phyloP scores from a whole-genome alignment of 164 flowering plant genomes.

The Chimonanthus salicifolius region DNA sequence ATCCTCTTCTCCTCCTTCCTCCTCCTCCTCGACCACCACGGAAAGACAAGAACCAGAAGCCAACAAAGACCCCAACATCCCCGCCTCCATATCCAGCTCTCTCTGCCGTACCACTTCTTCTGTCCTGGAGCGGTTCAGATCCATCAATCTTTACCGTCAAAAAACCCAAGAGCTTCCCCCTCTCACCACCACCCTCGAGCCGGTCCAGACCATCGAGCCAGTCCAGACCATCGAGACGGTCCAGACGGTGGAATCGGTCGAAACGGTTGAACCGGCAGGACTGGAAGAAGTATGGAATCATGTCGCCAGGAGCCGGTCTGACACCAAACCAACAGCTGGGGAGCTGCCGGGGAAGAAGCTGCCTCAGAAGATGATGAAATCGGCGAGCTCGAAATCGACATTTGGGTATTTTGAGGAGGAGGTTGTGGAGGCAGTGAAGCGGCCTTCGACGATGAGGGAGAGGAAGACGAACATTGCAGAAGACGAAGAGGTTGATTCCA shows the following conservation, averaged over 20 bases:
- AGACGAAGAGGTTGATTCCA: constrained; percentile 46
- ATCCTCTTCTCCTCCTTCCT: constrained; percentile 35
- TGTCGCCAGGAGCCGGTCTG: constrained; percentile 10
- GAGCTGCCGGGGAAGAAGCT: constrained; percentile 14
- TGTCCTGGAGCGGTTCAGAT: constrained; percentile 34
- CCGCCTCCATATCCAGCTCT: constrained; percentile 15
- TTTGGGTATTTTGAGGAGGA: constrained; percentile 16
- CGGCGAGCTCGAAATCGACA: constrained; percentile 22
- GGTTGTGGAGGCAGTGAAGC: constrained; percentile 12
- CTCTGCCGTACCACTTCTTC: constrained; percentile 18
- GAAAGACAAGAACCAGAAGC: neutral
- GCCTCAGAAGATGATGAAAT: constrained; percentile 26
- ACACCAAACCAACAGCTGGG: constrained; percentile 5
- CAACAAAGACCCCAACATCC: neutral
- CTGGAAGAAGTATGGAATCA: neutral
- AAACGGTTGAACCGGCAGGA: neutral
- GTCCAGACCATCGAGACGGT: neutral
- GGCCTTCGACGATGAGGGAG: constrained; percentile 23
- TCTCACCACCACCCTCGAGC: neutral
- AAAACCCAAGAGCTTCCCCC: constrained; percentile 14
- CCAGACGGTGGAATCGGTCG: neutral
- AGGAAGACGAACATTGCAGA: constrained; percentile 12
- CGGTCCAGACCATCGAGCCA: neutral
- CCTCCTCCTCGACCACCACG: constrained; percentile 9
- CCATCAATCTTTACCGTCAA: constrained; percentile 28